Conservation (phyloP, 768 basidiomycete genomes). For the Sporobolomyces pararoseus region DNA sequence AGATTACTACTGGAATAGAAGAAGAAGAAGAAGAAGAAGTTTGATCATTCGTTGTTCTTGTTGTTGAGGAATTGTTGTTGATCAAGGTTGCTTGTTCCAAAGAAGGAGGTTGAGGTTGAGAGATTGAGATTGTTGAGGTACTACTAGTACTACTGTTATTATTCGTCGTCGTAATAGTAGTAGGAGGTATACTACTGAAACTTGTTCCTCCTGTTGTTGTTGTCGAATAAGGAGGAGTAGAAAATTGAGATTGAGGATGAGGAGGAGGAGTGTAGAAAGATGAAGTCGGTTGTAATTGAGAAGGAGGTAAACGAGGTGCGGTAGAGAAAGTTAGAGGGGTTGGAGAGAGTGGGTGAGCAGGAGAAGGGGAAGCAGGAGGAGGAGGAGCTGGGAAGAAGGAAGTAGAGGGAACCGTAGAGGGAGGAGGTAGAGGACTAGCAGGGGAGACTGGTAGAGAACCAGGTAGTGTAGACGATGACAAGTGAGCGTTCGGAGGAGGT, state of each 20-base stretch:
- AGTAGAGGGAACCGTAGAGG: not conserved
- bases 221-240: too few species aligned
- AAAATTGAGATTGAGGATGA: too few species aligned
- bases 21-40: too few species aligned
- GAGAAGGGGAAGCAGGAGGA: not conserved
- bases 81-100: too few species aligned
- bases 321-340: slow-evolving; percentile 60
- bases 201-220: too few species aligned
- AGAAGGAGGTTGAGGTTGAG: slow-evolving; percentile 59
- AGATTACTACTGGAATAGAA: too few species aligned
- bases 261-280: slow-evolving; percentile 51
- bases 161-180: too few species aligned
- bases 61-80: too few species aligned
- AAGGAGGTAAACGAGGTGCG: slow-evolving; percentile 55
- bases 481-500: not conserved
- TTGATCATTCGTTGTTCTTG: too few species aligned
- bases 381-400: not conserved
- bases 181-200: too few species aligned
- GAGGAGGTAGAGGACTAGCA: slow-evolving; percentile 12
- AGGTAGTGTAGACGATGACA: not conserved
- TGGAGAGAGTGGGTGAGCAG: not conserved
- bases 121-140: slow-evolving; percentile 71
- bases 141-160: too few species aligned
- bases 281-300: slow-evolving; percentile 87
- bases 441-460: slow-evolving; percentile 24